These are phyloP conservation scores for Penicillium parvum DNA, from an alignment of 495 filamentous ascomycete species.

Conservation along the genomic window DNA sequence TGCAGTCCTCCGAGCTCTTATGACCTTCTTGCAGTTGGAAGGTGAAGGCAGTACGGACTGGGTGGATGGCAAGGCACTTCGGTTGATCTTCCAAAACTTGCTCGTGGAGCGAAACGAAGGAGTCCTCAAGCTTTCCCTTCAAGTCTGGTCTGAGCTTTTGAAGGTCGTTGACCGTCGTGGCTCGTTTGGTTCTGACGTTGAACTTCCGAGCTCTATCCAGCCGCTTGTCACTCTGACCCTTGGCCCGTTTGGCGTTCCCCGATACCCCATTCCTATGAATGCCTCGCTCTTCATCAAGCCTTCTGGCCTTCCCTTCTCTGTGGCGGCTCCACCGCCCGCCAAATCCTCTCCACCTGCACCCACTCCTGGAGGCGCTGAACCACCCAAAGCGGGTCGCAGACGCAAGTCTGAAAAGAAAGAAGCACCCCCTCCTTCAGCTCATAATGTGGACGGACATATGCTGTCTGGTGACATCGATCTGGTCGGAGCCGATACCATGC, in stretches of 20 bases:
- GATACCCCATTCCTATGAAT: slow-evolving; percentile 88
- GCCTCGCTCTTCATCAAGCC: slow-evolving; percentile 83
- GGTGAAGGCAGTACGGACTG: slow-evolving; percentile 81
- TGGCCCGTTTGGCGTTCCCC: slow-evolving; percentile 85
- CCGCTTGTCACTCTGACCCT: slow-evolving; percentile 74
- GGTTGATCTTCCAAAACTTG: slow-evolving; percentile 90
- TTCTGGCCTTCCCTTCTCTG: slow-evolving; percentile 78
- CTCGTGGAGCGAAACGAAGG: slow-evolving; percentile 86
- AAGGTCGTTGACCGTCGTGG: slow-evolving; percentile 56
- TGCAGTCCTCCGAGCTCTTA: slow-evolving; percentile 85
- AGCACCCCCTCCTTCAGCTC: slow-evolving; percentile 60
- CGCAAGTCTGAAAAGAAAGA: slow-evolving; percentile 81
- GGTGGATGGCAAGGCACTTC: slow-evolving; percentile 84
- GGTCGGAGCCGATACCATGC: slow-evolving; percentile 80
- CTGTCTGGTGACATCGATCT: slow-evolving; percentile 94
- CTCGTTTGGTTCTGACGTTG: slow-evolving; percentile 62
- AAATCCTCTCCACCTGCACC: slow-evolving; percentile 54
- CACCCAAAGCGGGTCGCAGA: slow-evolving; percentile 56
- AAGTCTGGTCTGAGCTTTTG: slow-evolving; percentile 80
- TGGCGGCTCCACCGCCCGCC: slow-evolving; percentile 43
- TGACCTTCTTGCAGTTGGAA: slow-evolving; percentile 86
- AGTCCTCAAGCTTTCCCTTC: slow-evolving; percentile 71
- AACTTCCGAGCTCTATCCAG: slow-evolving; percentile 55
- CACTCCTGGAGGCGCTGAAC: slow-evolving; percentile 17
- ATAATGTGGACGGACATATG: slow-evolving; percentile 98